Base-by-base conservation (phyloP, 192 early-diverging fungal genomes). In the Backusella luteola region DNA sequence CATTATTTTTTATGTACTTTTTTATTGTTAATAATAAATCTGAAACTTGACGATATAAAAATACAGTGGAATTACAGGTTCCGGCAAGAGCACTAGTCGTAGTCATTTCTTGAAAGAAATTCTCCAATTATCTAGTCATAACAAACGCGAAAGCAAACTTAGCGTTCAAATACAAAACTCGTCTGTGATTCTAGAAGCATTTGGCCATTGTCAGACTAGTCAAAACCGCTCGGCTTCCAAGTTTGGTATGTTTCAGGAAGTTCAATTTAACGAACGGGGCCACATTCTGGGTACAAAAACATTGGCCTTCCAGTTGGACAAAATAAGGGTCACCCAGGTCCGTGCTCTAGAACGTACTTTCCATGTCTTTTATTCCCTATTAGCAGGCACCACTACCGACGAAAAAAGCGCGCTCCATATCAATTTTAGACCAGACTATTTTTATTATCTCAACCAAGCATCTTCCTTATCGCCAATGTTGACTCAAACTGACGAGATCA, bases 181-280 rank as follows among this genome's bases (percentile, higher is more conserved):
- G 15, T 90, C 90, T 59, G 84, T 89, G 1, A 86, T 97, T 69
- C 76, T 96, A 9, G 91, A 95, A 75, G 91, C 93, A 8, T 96
- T 99, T 75, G 93, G 94, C 29, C 88, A 88, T 68, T 88, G 92
- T 11, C 81, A 86, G 66, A 95, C 95, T 4, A 52, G 76, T 4
- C 82, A 88, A 70, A 94, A 92, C 73, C 84, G 71, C 21, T 88
- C 87, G 77, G 91, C 95, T 3, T 96, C 95, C 15, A 88, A 93
- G 23, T 94, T 88, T 69, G 92, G 94, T 3, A 84, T 93, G 34
- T 98, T 93, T 87, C 89, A 93, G 36, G 97, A 99, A 85, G 85
- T 95, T 74, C 97, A 99, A 88, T 97, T 94, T 79, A 93, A 91
- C 74, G 91, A 91, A 44, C 83, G 91, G 21, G 95, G 96, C 26